A percentile compares a stretch with the other conserved stretches of the same genome.
phyloP scores from a whole-genome alignment of 805 yeast species.

The Starmera dryadoides region DNA sequence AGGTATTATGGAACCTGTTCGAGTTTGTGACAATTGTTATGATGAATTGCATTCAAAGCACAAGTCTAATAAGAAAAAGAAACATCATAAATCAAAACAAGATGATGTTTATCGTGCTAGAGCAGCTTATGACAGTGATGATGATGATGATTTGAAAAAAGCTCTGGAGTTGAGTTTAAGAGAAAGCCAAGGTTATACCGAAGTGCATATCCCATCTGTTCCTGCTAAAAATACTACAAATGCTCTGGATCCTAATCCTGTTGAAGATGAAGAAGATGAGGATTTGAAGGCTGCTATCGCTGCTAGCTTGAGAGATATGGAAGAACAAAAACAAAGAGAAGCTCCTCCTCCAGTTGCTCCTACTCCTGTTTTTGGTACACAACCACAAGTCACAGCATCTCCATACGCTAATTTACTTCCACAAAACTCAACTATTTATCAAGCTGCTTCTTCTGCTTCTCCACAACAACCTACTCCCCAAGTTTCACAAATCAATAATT shows the following conservation, averaged over 20 bases:
- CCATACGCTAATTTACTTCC: constrained; percentile 13
- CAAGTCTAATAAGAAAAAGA: constrained; percentile 18
- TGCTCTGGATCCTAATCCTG: neutral
- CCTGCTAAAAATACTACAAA: constrained; percentile 9
- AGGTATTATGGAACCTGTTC: constrained; percentile 82
- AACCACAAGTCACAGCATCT: constrained; percentile 1
- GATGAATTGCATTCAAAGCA: constrained; percentile 45
- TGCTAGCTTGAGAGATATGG: constrained; percentile 76
- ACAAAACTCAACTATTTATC: neutral
- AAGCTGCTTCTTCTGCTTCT: constrained; percentile 1
- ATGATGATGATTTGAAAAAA: constrained; percentile 56
- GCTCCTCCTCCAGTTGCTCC: constrained; percentile 1
- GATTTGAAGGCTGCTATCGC: constrained; percentile 93
- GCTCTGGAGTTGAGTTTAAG: constrained; percentile 77
- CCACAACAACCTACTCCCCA: constrained; percentile 2
- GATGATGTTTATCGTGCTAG: constrained; percentile 20
- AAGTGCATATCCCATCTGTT: constrained; percentile 16
- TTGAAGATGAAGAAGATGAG: constrained; percentile 64
- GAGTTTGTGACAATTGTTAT: constrained; percentile 90
- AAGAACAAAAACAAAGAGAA: constrained; percentile 20
- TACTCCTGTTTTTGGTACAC: neutral
- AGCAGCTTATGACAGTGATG: constrained; percentile 33
- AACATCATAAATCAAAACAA: constrained; percentile 13
- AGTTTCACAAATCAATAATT: constrained; percentile 17
- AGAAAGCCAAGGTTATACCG: constrained; percentile 33